Conservation (phyloP, 129 eudicot genomes). For the Erigeron canadensis region DNA sequence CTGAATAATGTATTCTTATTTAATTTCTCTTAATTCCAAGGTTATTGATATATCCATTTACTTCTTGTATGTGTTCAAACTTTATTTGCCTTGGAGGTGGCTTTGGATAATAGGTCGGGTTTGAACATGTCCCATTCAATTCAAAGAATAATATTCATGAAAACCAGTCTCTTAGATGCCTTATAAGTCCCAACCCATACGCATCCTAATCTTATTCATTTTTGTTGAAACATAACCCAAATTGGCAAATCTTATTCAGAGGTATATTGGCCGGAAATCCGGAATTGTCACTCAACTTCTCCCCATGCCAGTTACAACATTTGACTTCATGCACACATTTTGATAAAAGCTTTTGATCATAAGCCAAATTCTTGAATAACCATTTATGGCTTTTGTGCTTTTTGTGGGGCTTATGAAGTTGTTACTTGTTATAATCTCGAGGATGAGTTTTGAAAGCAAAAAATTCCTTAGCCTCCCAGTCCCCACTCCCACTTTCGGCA, state of each 20-base stretch:
- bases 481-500: background rate
- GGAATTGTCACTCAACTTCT: no score
- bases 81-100: background rate
- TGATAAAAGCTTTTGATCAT: background rate
- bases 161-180: no score
- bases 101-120: no score
- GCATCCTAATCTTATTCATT: background rate
- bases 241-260: no score
- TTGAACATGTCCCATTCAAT: no score
- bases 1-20: background rate
- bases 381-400: background rate
- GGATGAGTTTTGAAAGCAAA: slow-evolving; percentile 7
- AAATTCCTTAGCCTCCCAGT: slow-evolving; percentile 4
- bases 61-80: background rate
- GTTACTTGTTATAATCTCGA: background rate
- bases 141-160: no score
- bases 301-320: no score
- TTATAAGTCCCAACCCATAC: background rate
- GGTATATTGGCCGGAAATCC: no score
- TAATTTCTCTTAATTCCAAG: background rate
- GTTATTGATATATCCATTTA: background rate
- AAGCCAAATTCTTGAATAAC: background rate
- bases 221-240: no score
- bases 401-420: background rate
- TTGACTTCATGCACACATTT: no score